A percentile compares a stretch with the other conserved stretches of the same genome.
Evolutionary conservation across 1,284 basidiomycete genomes (phyloP).

Genomic region (Naganishia cerealis): DNA sequence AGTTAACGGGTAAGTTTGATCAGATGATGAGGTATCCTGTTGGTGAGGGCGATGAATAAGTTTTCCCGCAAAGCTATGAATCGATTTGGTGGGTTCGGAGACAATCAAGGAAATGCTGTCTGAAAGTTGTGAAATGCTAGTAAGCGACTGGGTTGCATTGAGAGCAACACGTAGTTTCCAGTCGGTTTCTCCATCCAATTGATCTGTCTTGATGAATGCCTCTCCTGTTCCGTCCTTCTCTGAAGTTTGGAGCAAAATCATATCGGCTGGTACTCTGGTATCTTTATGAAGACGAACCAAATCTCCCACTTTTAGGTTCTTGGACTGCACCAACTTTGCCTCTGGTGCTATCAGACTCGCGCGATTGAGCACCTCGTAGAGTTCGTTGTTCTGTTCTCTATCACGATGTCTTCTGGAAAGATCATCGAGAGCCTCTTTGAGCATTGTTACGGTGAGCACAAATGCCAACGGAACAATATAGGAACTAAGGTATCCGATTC

Average conservation of each 20-base stretch:
- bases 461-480: slow-evolving; percentile 96
- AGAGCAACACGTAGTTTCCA: slow-evolving; percentile 96
- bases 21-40: too few species aligned
- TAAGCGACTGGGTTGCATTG: slow-evolving; percentile 76
- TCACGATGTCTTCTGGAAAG: slow-evolving; percentile 88
- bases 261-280: slow-evolving; percentile 91
- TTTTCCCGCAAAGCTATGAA: slow-evolving; percentile 92
- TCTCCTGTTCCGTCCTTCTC: slow-evolving; percentile 48
- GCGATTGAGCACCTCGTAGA: too few species aligned
- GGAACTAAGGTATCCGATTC: too few species aligned
- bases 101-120: slow-evolving; percentile 58
- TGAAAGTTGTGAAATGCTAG: too few species aligned
- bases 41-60: too few species aligned
- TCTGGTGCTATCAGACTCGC: too few species aligned
- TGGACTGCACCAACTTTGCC: too few species aligned
- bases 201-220: slow-evolving; percentile 66
- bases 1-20: slow-evolving; percentile 76
- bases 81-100: slow-evolving; percentile 93
- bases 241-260: slow-evolving; percentile 83
- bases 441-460: slow-evolving; percentile 91
- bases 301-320: slow-evolving; percentile 86
- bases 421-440: slow-evolving; percentile 98
- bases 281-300: slow-evolving; percentile 93
- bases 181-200: slow-evolving; percentile 97
- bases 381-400: too few species aligned